Base-by-base conservation (phyloP, 2,329 filamentous ascomycete species). In the Phyllosticta capitalensis region DNA sequence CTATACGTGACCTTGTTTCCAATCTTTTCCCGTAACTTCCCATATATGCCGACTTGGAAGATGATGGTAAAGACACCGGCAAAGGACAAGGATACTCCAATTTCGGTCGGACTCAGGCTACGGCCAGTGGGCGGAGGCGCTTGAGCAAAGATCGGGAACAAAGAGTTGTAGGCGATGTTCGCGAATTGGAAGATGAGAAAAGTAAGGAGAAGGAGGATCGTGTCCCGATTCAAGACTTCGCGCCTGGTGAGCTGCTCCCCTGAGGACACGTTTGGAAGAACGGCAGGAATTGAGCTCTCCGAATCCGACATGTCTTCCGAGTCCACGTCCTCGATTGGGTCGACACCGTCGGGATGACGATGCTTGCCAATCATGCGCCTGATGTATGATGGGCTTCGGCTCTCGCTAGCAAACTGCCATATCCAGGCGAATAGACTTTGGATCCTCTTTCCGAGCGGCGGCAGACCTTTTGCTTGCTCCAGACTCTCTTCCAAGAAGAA, bases 181-280 rank as follows among this genome's bases (percentile, higher is more conserved):
- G 89, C 86, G 5, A 99, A 80, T 68, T 96, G 92, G 69, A 97
- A 99, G 55, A 97, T 87, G 51, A 96, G 83, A 68, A 96, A 97
- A 0, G 92, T 95, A 56, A 83, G 71, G 5, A 99, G 81, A 0
- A 99, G 81, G 2, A 95, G 77, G 12, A 96, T 71, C 0, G 91
- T 96, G 61, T 94, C 91, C 60, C 85, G 81, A 67, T 89, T 95
- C 55, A 92, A 79, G 1, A 96, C 74, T 55, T 84, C 78, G 45
- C 81, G 81, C 22, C 75, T 77, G 1, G 78, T 77, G 10, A 86
- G 73, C n/a, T 65, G 62, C 33, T 73, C 70, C 21, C 66, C 67
- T 10, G 54, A 51, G 52, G 65, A 68, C 30, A 65, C 72, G n/a
- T 78, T 72, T 7, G 75, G 72, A 55, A 79, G 74, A 6, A 81